phyloP scores from a whole-genome alignment of 768 basidiomycete species.

The Tricholoma hemisulphureum region DNA sequence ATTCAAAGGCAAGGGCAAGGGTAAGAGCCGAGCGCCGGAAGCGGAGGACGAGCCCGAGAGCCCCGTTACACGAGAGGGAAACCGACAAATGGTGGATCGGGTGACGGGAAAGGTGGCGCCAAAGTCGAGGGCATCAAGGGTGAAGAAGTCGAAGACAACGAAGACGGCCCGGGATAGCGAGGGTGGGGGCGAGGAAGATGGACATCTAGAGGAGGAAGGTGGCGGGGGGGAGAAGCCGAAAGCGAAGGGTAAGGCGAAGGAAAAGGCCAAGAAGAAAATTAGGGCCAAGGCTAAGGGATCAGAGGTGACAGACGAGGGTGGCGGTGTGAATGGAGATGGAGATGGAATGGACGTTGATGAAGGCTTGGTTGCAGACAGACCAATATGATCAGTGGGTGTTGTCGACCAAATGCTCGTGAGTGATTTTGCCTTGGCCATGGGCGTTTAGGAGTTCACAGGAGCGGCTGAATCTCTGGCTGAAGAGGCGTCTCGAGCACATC shows the following conservation, averaged over 20 bases:
- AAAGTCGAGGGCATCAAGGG: conserved; percentile 4
- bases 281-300: neutral
- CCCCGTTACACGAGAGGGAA: conserved; percentile 6
- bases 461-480: no score
- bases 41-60: conserved; percentile 6
- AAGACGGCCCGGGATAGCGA: neutral
- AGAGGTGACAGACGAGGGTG: neutral
- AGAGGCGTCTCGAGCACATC: no score
- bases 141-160: neutral
- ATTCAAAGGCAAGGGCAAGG: conserved; percentile 4
- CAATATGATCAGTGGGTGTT: no score
- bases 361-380: neutral
- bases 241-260: conserved; percentile 4
- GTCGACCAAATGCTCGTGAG: no score
- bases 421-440: no score
- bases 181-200: neutral
- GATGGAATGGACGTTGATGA: conserved; percentile 9
- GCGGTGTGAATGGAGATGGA: neutral
- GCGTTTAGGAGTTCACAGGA: no score
- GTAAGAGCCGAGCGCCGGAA: conserved; percentile 11
- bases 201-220: neutral
- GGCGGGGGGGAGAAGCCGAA: neutral
- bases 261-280: conserved; percentile 7
- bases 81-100: conserved; percentile 19
- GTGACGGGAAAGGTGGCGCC: conserved; percentile 29